phyloP scores from a whole-genome alignment of 176 grass and related monocot genomes.

The Pharus latifolius region DNA sequence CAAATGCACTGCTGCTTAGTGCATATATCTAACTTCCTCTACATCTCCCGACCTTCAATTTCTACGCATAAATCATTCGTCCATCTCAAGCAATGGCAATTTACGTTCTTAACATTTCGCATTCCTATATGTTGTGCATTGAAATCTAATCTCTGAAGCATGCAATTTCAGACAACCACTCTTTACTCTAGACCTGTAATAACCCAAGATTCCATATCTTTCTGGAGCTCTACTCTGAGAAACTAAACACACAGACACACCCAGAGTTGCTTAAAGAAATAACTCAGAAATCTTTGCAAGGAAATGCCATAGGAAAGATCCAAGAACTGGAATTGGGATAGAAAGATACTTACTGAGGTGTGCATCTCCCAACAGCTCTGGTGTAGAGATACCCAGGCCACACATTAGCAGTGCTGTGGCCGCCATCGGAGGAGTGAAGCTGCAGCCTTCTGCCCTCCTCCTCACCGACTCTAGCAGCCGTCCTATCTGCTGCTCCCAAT shows the following conservation, averaged over 20 bases:
- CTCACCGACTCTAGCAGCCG: constrained; percentile 8
- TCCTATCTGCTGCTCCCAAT: constrained; percentile 13
- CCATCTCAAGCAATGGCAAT: too few species aligned
- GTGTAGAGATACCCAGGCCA: constrained; percentile 94
- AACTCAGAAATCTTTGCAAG: background rate
- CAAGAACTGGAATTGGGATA: background rate
- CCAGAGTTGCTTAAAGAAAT: background rate
- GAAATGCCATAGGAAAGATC: background rate
- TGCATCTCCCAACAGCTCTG: constrained; percentile 71
- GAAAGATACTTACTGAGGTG: constrained; percentile 60
- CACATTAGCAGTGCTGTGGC: background rate
- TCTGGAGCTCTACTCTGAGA: too few species aligned
- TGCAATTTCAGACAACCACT: too few species aligned
- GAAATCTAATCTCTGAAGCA: too few species aligned
- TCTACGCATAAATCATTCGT: too few species aligned
- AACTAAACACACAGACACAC: background rate
- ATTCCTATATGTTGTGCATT: too few species aligned
- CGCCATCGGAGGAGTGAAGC: constrained; percentile 17
- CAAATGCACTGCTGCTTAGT: background rate
- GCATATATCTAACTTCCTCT: too few species aligned
- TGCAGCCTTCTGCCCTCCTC: constrained; percentile 17
- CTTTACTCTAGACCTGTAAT: too few species aligned
- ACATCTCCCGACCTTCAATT: too few species aligned
- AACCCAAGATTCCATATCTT: background rate
- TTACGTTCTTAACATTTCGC: too few species aligned